Evolutionary conservation across 352 stramenopile species (phyloP), one percentile per base, ranked within the genome.

Genomic region (Phytophthora crassamura): DNA sequence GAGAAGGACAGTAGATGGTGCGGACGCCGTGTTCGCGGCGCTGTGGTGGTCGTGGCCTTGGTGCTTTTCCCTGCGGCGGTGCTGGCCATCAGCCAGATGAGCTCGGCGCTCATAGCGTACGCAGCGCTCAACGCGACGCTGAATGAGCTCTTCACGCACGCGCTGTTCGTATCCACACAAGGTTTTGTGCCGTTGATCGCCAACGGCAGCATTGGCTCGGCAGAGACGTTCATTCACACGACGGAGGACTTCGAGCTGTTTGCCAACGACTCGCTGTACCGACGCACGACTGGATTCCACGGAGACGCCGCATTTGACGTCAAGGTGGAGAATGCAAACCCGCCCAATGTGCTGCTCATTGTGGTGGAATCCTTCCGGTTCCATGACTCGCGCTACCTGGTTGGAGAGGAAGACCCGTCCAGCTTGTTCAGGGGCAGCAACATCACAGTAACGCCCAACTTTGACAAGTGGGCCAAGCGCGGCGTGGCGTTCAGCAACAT

Each of bases 331-430:
- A 22, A 62, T 1, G 48, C 62, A 0, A 56, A 83, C 40, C 72
- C 59, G 1, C 80, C 80, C 0, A 89, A 86, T 33, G 80, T 86
- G 4, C 11, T 88, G 1, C 50, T 88, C 9, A 41, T 88, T 25
- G 69, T 64, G 7, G 59, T 88, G 16, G 79, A 88, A 45, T 84
- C 76, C n/a, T 84, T 86, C 35, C 74, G 79, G 8, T 74, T 70
- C 39, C 69, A 72, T 33, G 79, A 88, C 46, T 88, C 76, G 20
- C 66, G 68, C 33, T 85, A 82, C 18, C 64, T 88, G 6, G 71
- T 81, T 0, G 76, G 61, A 2, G 71, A 85, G n/a, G 66, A 73
- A 28, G 61, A 75, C 30, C 62, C 61, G 12, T 38, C 67, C 7
- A 78, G 82, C 47, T 28, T 88, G 11, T 68, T 63, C 30, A 58